phyloP scores from a whole-genome alignment of 75 land plant genomes.

The Azolla pinnata region DNA sequence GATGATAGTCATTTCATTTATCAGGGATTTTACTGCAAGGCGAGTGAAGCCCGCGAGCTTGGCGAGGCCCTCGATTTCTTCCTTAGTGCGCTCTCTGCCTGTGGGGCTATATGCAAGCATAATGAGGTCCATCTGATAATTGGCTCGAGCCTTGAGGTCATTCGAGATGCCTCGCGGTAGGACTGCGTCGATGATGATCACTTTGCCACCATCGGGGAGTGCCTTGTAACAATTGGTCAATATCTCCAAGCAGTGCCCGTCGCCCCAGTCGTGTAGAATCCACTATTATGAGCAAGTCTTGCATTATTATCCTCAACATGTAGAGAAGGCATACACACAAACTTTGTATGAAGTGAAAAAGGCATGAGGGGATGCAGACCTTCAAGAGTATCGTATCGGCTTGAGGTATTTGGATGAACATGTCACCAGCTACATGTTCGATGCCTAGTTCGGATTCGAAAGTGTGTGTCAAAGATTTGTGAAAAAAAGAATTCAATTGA shows the following conservation, averaged over 20 bases:
- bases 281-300: slow-evolving; percentile 16
- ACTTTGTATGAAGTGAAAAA: no score
- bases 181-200: slow-evolving; percentile 35
- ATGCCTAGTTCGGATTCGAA: no score
- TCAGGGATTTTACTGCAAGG: no score
- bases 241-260: slow-evolving; percentile 34
- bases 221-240: slow-evolving; percentile 35
- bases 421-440: no score
- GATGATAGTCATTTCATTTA: no score
- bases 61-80: slow-evolving; percentile 31
- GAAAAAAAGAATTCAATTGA: no score
- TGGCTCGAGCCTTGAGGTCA: slow-evolving; percentile 41
- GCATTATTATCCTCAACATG: no score
- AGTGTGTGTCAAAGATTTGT: no score
- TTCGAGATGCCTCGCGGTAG: slow-evolving; percentile 17
- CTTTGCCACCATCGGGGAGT: slow-evolving; percentile 13
- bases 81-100: slow-evolving; percentile 46
- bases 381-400: no score
- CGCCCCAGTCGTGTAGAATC: slow-evolving; percentile 47
- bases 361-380: no score
- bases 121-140: slow-evolving; percentile 43
- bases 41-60: slow-evolving; percentile 46
- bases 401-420: no score
- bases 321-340: no score
- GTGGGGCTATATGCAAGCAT: slow-evolving; percentile 49